These are phyloP conservation scores for Harrya chromipes DNA, from an alignment of 768 basidiomycete genomes.

Conservation along the genomic window DNA sequence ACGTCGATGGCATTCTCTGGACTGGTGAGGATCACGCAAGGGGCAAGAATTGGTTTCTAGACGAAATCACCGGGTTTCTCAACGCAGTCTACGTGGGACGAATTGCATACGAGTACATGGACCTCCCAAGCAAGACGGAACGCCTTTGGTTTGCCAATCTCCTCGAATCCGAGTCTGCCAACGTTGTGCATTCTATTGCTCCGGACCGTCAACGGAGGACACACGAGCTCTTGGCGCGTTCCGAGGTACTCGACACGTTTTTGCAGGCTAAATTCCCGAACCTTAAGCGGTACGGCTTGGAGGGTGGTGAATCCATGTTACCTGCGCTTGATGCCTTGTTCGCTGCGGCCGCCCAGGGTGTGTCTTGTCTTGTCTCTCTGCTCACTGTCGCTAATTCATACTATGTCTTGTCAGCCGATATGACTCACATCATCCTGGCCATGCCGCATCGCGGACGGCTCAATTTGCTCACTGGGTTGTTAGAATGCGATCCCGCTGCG, in stretches of 20 bases:
- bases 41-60: constrained; percentile 59
- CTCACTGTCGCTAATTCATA: neutral
- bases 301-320: constrained; percentile 93
- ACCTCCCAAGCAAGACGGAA: constrained; percentile 82
- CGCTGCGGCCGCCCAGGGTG: constrained; percentile 58
- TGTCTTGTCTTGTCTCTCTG: neutral
- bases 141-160: constrained; percentile 86
- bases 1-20: constrained; percentile 84
- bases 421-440: constrained; percentile 70
- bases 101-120: constrained; percentile 93
- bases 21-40: constrained; percentile 33
- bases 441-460: constrained; percentile 90
- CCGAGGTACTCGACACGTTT: constrained; percentile 83
- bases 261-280: constrained; percentile 88
- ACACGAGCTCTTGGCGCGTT: constrained; percentile 64
- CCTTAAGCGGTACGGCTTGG: constrained; percentile 81
- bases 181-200: constrained; percentile 30
- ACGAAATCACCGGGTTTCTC: constrained; percentile 67
- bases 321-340: constrained; percentile 83
- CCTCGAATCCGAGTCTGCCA: constrained; percentile 54
- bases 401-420: constrained; percentile 45
- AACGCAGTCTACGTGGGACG: constrained; percentile 74
- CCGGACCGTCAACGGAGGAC: constrained; percentile 50
- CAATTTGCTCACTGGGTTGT: constrained; percentile 77
- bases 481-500: constrained; percentile 61